Conservation (phyloP, 257 asterid species). For the Forsythia suspensa region DNA sequence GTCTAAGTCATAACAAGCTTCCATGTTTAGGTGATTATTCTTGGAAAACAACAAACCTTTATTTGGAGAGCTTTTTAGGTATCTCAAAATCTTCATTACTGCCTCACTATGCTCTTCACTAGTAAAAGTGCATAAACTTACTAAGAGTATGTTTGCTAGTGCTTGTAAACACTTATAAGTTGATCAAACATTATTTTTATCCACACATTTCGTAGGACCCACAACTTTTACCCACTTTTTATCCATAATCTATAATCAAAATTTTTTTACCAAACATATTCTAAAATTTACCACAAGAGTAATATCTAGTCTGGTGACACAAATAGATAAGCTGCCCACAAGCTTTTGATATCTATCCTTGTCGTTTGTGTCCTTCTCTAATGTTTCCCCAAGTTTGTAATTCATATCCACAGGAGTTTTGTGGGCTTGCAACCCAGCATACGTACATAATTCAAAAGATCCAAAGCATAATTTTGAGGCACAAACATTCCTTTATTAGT, state of each 20-base stretch:
- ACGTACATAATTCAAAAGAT: neutral
- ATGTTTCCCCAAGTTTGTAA: neutral
- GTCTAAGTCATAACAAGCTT: neutral
- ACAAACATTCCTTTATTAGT: neutral
- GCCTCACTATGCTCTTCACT: neutral
- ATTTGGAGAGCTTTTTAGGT: neutral
- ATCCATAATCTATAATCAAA: too few species aligned
- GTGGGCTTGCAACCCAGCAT: neutral
- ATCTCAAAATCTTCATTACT: neutral
- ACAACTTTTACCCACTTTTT: too few species aligned
- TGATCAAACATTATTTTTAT: too few species aligned
- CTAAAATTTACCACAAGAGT: neutral
- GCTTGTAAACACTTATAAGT: too few species aligned
- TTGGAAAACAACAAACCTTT: neutral
- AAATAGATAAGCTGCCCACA: neutral
- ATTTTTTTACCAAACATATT: too few species aligned
- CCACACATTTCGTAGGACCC: too few species aligned
- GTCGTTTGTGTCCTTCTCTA: neutral
- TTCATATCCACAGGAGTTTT: neutral
- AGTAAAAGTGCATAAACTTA: neutral
- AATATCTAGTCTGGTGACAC: neutral
- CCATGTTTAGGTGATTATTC: neutral
- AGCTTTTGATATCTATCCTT: neutral
- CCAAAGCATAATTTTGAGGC: neutral
- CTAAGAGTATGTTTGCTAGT: neutral